Percentiles rank a stretch among this genome's conserved stretches.
Evolutionary conservation across 2,329 filamentous ascomycete genomes (phyloP).

Genomic region (Tolypocladium album): DNA sequence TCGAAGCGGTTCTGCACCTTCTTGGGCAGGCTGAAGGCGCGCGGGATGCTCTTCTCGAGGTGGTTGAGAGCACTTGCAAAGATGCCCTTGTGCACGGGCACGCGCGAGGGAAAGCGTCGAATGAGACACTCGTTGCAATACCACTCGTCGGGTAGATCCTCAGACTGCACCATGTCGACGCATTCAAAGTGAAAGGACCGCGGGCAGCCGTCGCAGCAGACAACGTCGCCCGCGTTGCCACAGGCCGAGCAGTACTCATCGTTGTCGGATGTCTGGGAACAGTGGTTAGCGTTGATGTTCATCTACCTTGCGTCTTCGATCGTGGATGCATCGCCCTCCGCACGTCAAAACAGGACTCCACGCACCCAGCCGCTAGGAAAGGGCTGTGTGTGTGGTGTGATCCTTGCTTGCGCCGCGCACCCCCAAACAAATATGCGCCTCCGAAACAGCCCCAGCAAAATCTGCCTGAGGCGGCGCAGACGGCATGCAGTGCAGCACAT

Average conservation of each 20-base stretch:
- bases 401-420: constrained; percentile 3
- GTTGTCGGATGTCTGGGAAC: constrained; percentile 47
- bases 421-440: background rate
- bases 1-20: constrained; percentile 67
- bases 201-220: constrained; percentile 90
- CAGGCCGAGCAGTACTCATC: constrained; percentile 87
- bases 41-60: constrained; percentile 59
- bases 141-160: constrained; percentile 65
- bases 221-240: constrained; percentile 68
- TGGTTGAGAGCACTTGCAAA: constrained; percentile 54
- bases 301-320: background rate
- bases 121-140: constrained; percentile 66
- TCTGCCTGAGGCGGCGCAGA: background rate
- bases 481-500: background rate
- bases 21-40: constrained; percentile 61
- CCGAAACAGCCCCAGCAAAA: background rate
- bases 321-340: background rate
- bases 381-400: constrained; percentile 1
- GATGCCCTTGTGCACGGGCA: constrained; percentile 38
- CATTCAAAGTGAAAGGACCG: constrained; percentile 86
- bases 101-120: constrained; percentile 33
- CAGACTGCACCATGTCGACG: constrained; percentile 67
- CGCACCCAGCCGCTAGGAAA: constrained; percentile 1
- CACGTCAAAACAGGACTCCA: constrained; percentile 2
- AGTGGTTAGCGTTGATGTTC: constrained; percentile 16